Evolutionary conservation across 2,329 filamentous ascomycete genomes (phyloP).

Genomic region (Arachnomyces sp.): DNA sequence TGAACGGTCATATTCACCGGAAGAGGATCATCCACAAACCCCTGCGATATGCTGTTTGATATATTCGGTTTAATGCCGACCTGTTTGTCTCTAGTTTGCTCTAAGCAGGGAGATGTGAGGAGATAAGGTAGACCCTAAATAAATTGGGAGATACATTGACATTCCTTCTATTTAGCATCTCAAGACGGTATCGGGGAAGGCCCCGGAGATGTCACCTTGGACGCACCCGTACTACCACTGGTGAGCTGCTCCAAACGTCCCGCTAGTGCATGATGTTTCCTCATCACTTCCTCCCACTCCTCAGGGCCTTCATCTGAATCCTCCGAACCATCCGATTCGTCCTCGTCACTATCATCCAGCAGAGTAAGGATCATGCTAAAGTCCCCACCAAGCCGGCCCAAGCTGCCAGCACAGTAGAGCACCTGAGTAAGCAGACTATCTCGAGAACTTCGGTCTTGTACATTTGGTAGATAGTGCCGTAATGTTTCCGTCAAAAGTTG

Average conservation of each 20-base stretch:
- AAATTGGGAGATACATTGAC: no score
- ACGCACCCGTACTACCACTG: slow-evolving; percentile 14
- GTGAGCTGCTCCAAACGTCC: slow-evolving; percentile 50
- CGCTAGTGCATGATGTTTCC: slow-evolving; percentile 76
- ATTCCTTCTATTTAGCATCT: no score
- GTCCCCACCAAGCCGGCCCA: slow-evolving; percentile 83
- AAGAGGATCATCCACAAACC: no score
- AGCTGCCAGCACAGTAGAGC: slow-evolving; percentile 82
- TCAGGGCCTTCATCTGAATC: slow-evolving; percentile 32
- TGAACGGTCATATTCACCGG: no score
- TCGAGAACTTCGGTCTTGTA: slow-evolving; percentile 69
- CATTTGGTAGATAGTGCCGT: slow-evolving; percentile 67
- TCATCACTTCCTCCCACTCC: slow-evolving; percentile 83
- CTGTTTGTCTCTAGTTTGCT: no score
- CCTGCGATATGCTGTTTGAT: no score
- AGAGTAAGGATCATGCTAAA: slow-evolving; percentile 80
- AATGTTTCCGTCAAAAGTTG: slow-evolving; percentile 73
- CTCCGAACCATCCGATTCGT: slow-evolving; percentile 37
- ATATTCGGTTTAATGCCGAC: no score
- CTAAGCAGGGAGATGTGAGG: no score
- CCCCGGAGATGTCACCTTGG: no score
- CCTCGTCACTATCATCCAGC: slow-evolving; percentile 32
- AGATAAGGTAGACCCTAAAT: no score
- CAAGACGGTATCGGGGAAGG: no score
- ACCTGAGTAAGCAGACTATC: slow-evolving; percentile 90